Conservation (phyloP, 371 early-diverging fungal species). For the Entomophthora muscae region DNA sequence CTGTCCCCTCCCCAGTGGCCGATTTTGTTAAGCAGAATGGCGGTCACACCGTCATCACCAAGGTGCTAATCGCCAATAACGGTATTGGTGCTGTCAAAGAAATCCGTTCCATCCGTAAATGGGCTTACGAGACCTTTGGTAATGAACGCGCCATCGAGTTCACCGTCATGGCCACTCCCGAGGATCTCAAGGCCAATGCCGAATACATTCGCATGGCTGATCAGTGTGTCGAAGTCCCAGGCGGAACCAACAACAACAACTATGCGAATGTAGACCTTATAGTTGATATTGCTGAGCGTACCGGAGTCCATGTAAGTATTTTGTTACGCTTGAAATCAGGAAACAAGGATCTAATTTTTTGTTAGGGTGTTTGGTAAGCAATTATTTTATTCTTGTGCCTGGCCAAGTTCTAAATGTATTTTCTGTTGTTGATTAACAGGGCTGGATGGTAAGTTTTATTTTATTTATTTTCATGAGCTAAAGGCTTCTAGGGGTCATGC, state of each 20-base stretch:
- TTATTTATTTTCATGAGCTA: background rate
- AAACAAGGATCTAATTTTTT: too few species aligned
- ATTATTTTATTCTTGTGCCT: background rate
- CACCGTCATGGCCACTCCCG: too few species aligned
- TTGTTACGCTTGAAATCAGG: background rate
- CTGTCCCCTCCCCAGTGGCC: slow-evolving; percentile 32
- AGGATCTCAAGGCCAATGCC: too few species aligned
- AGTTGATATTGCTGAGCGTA: slow-evolving; percentile 91
- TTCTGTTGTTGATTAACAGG: slow-evolving; percentile 12
- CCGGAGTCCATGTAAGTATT: slow-evolving; percentile 58
- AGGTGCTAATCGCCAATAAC: slow-evolving; percentile 97
- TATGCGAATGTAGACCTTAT: slow-evolving; percentile 96
- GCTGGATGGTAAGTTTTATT: slow-evolving; percentile 21
- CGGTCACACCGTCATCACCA: too few species aligned
- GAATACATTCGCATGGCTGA: too few species aligned
- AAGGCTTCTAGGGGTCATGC: slow-evolving; percentile 93
- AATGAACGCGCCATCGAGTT: too few species aligned
- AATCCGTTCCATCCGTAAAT: slow-evolving; percentile 92
- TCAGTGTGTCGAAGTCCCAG: too few species aligned
- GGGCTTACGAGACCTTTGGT: slow-evolving; percentile 95
- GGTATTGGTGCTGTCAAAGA: too few species aligned
- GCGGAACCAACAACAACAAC: too few species aligned
- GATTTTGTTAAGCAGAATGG: slow-evolving; percentile 60
- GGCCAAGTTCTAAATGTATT: background rate
- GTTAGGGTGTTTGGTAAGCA: slow-evolving; percentile 44